A percentile compares a stretch with the other conserved stretches of the same genome.
phyloP scores from a whole-genome alignment of 2,329 filamentous ascomycete species.

The Microdochium nivale region DNA sequence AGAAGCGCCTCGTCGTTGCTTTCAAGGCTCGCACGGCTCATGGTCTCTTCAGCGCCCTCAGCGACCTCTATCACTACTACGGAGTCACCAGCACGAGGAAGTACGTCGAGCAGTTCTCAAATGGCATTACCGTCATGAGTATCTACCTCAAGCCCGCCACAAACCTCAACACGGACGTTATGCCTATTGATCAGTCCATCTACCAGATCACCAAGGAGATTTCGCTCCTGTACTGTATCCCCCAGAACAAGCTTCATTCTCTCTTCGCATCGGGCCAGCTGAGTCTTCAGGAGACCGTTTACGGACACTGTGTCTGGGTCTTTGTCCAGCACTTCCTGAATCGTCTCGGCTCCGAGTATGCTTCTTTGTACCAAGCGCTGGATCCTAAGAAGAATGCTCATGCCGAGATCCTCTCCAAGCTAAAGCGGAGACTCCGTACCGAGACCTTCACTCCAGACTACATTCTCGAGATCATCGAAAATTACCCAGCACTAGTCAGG shows the following conservation, averaged over 20 bases:
- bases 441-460: conserved; percentile 98
- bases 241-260: conserved; percentile 89
- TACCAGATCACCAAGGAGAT: conserved; percentile 99
- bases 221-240: conserved; percentile 93
- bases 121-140: conserved; percentile 95
- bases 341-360: conserved; percentile 85
- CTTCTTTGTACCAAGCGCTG: conserved; percentile 72
- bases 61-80: conserved; percentile 97
- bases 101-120: conserved; percentile 98
- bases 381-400: conserved; percentile 76
- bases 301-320: conserved; percentile 95
- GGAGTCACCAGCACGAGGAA: conserved; percentile 92
- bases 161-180: conserved; percentile 48
- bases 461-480: conserved; percentile 92
- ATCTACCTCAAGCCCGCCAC: conserved; percentile 76
- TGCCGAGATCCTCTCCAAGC: conserved; percentile 79
- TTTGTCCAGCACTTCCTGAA: conserved; percentile 98
- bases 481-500: conserved; percentile 80
- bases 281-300: conserved; percentile 93
- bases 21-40: conserved; percentile 90
- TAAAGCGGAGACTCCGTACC: conserved; percentile 89
- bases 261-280: conserved; percentile 81
- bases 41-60: conserved; percentile 90
- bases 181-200: conserved; percentile 87
- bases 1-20: conserved; percentile 90